Evolutionary conservation across 1,284 basidiomycete genomes (phyloP).

Genomic region (Exobasidium rhododendri): DNA sequence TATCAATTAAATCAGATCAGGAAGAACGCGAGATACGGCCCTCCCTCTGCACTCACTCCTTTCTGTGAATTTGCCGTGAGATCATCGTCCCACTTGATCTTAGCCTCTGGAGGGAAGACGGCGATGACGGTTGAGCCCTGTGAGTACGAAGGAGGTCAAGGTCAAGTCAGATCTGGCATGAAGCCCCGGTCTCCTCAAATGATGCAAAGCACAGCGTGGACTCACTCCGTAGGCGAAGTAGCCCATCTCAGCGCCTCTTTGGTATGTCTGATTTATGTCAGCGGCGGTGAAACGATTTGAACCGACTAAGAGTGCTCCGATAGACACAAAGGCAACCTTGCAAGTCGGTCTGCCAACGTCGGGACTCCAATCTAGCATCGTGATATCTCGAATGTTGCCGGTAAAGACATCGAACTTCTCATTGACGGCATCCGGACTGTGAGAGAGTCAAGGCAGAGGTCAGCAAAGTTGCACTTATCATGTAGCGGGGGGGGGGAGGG

Average conservation of each 20-base stretch:
- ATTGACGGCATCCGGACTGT: constrained; percentile 40
- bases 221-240: constrained; percentile 23
- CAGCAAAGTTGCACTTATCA: constrained; percentile 3
- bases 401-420: constrained; percentile 48
- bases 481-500: background rate
- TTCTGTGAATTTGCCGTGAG: constrained; percentile 15
- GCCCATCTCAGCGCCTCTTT: constrained; percentile 22
- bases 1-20: too few relatives aligned
- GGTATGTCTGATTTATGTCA: constrained; percentile 2
- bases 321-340: constrained; percentile 20
- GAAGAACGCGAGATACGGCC: background rate
- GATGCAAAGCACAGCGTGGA: background rate
- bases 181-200: background rate
- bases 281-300: constrained; percentile 20
- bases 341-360: background rate
- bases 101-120: constrained; percentile 24
- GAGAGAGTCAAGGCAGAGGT: background rate
- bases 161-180: background rate
- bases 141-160: background rate
- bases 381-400: constrained; percentile 34
- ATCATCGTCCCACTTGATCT: constrained; percentile 25
- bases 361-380: constrained; percentile 34
- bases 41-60: constrained; percentile 8
- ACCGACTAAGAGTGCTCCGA: constrained; percentile 28
- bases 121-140: constrained; percentile 16